Base-by-base conservation (phyloP, 805 yeast species). In the Lipomyces oligophaga region DNA sequence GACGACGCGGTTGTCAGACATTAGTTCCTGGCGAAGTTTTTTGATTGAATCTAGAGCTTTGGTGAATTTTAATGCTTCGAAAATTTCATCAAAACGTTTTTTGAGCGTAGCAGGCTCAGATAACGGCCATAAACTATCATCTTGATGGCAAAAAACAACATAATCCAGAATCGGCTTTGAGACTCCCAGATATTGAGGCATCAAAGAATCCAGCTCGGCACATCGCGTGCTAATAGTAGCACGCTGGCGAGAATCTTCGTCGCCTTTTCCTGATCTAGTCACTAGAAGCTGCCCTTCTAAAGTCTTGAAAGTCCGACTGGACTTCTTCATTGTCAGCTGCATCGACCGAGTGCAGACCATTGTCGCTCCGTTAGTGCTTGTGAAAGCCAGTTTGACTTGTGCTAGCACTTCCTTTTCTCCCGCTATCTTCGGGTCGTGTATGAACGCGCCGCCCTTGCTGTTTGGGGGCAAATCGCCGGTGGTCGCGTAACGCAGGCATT, bases 391-490 rank as follows among this genome's bases (percentile, higher is more conserved):
- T 59, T 88, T 90, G 43, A 93, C 87, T 62, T 89, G 97, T 0
- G 96, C 98, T 46, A 79, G 75, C 2, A 90, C 93, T 54, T 79
- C 83, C 43, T 79, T 78, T 36, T 85, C 81, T 36, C 85, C 84
- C 3, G 36, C 38, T 15, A 50, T 38, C 22, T 42, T 33, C 0
- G 98, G 97, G 68, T 93, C 98, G 60, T 88, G 93, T 5, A 93
- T 77, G 63, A 93, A 93, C 1, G 97, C 97, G 6, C 97, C 97
- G 42, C 95, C 95, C 63, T 85, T 88, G 35, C 89, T 80, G 60
- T 90, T 89, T 0, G 98, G 98, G 1, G 99, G 99, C 48, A 89
- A 69, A 60, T 84, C 93, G 7, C 97, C 97, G 0, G 98, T 90
- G 8, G 98, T 87, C 18, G 94, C 90, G 65, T 88, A 93, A 62